These are phyloP conservation scores for Stagonosporopsis tanaceti DNA, from an alignment of 2,329 filamentous ascomycete genomes.

Conservation along the genomic window DNA sequence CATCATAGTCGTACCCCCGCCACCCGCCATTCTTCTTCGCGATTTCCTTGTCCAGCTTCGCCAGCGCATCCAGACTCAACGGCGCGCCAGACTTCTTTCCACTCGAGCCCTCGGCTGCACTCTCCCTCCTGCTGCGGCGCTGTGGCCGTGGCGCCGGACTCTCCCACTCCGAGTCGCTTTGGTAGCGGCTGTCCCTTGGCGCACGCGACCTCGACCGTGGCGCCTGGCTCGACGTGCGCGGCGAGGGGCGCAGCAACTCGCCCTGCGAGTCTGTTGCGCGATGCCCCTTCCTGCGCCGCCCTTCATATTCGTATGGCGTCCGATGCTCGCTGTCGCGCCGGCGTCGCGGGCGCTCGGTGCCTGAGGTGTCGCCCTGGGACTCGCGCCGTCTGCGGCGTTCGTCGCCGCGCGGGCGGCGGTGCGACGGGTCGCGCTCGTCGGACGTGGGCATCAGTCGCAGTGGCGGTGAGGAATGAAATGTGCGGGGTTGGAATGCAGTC, in stretches of 20 bases:
- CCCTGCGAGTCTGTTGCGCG: constrained; percentile 52
- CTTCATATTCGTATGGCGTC: constrained; percentile 36
- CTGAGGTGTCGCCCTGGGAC: constrained; percentile 35
- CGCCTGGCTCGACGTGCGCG: constrained; percentile 5
- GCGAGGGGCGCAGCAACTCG: constrained; percentile 34
- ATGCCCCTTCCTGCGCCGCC: constrained; percentile 45
- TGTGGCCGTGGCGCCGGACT: constrained; percentile 33
- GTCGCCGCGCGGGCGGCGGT: constrained; percentile 36
- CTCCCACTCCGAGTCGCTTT: constrained; percentile 45
- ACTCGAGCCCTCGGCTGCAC: constrained; percentile 37
- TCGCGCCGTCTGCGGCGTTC: constrained; percentile 40
- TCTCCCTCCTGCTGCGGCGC: constrained; percentile 31
- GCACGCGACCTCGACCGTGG: constrained; percentile 20
- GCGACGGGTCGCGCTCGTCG: constrained; percentile 28
- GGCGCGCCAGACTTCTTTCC: constrained; percentile 44
- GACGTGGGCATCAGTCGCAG: constrained; percentile 11
- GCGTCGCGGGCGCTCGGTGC: constrained; percentile 30
- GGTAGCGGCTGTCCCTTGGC: constrained; percentile 13
- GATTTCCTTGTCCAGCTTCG: constrained; percentile 71
- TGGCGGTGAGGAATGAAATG: constrained; percentile 14
- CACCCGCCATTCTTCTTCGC: constrained; percentile 57
- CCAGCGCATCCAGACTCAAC: constrained; percentile 66
- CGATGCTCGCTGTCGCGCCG: constrained; percentile 31
- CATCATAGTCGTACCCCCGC: constrained; percentile 52
- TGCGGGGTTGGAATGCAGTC: constrained; percentile 25